phyloP scores from a whole-genome alignment of 805 yeast species.

The Hyphopichia homilentoma region DNA sequence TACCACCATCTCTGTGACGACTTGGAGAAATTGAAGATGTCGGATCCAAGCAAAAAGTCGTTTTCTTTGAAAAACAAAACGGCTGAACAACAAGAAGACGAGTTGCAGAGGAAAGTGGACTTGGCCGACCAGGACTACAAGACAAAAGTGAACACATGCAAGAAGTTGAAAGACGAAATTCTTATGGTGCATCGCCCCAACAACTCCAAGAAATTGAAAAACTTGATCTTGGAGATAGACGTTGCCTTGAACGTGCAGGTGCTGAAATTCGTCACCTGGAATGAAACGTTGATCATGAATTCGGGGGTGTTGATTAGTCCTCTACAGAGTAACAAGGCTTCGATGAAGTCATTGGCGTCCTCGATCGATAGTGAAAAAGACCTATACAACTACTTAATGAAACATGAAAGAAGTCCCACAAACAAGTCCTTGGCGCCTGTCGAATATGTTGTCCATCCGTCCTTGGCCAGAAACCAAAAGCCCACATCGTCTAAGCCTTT shows the following conservation, averaged over 20 bases:
- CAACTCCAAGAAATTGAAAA: slow-evolving; percentile 64
- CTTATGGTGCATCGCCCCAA: slow-evolving; percentile 74
- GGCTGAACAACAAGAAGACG: slow-evolving; percentile 88
- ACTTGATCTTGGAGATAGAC: slow-evolving; percentile 81
- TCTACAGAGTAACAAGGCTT: slow-evolving; percentile 46
- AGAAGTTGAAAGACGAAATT: slow-evolving; percentile 69
- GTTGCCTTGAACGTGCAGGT: slow-evolving; percentile 85
- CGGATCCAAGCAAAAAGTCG: slow-evolving; percentile 82
- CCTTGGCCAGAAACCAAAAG: slow-evolving; percentile 40
- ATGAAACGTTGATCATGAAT: slow-evolving; percentile 78
- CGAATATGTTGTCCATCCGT: slow-evolving; percentile 68
- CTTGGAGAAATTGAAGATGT: slow-evolving; percentile 71
- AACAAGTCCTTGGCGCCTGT: slow-evolving; percentile 56
- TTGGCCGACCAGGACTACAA: slow-evolving; percentile 84
- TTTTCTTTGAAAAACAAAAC: slow-evolving; percentile 77
- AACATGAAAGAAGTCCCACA: slow-evolving; percentile 35
- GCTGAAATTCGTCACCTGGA: slow-evolving; percentile 83
- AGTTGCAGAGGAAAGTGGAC: slow-evolving; percentile 73
- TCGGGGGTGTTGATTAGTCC: slow-evolving; percentile 84
- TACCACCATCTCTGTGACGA: slow-evolving; percentile 83
- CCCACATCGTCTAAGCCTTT: slow-evolving; percentile 28
- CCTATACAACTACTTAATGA: slow-evolving; percentile 63
- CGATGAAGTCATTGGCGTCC: slow-evolving; percentile 75
- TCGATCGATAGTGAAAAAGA: slow-evolving; percentile 82
- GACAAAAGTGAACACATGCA: slow-evolving; percentile 68